Evolutionary conservation across 2,329 filamentous ascomycete species (phyloP).

Genomic region (Periconia digitata): DNA sequence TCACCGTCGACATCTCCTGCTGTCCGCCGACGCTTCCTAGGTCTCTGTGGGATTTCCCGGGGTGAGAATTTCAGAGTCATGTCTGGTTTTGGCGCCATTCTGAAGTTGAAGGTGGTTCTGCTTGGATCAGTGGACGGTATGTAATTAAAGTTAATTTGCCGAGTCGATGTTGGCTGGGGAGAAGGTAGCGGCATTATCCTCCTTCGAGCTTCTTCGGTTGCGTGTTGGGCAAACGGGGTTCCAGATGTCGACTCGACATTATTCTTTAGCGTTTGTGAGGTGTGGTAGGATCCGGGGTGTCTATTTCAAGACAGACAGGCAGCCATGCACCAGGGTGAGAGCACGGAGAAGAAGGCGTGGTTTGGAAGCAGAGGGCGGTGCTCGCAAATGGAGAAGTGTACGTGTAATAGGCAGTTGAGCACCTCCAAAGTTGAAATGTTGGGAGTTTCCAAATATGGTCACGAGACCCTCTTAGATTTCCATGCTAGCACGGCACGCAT

Average conservation of each 20-base stretch:
- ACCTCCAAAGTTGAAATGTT: slow-evolving; percentile 8
- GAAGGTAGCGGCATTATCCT: slow-evolving; percentile 27
- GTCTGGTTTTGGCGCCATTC: slow-evolving; percentile 23
- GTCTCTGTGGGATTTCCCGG: slow-evolving; percentile 18
- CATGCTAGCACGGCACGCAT: neutral
- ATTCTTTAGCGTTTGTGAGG: slow-evolving; percentile 19
- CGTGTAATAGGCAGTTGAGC: slow-evolving; percentile 9
- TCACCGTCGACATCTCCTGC: slow-evolving; percentile 60
- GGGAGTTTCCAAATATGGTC: slow-evolving; percentile 11
- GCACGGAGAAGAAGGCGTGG: slow-evolving; percentile 16
- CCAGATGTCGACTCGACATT: slow-evolving; percentile 29
- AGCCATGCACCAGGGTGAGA: slow-evolving; percentile 10
- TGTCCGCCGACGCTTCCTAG: slow-evolving; percentile 55
- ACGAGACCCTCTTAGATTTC: slow-evolving; percentile 18
- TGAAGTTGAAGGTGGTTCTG: slow-evolving; percentile 37
- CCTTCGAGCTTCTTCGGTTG: slow-evolving; percentile 33
- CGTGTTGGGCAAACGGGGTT: slow-evolving; percentile 17
- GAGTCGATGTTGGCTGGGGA: slow-evolving; percentile 11
- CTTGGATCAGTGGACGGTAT: slow-evolving; percentile 8
- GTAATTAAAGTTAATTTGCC: slow-evolving; percentile 10
- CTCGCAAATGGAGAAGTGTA: slow-evolving; percentile 13
- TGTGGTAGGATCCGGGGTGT: slow-evolving; percentile 6
- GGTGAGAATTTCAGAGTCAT: slow-evolving; percentile 41
- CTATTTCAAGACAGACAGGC: slow-evolving; percentile 6
- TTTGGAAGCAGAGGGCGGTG: slow-evolving; percentile 13